Base-by-base conservation (phyloP, 495 filamentous ascomycete species). In the Daldinia vernicosa region DNA sequence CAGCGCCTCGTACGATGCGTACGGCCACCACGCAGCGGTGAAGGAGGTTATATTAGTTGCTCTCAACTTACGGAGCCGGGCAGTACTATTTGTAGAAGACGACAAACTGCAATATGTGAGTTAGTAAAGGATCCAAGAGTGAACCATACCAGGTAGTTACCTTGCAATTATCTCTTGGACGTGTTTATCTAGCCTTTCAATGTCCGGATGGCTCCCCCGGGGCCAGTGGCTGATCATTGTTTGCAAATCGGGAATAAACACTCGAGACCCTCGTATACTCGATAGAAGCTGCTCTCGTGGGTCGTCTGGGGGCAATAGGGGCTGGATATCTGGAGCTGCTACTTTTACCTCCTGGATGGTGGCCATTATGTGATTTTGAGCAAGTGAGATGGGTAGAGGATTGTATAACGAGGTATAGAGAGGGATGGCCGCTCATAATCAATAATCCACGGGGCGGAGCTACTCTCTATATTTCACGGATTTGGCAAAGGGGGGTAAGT, bases 1-100 rank as follows among this genome's bases (percentile, higher is more conserved):
- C 17, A 69, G 35, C 4, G 52, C 54, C 14, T 69, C 60, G n/a
- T 63, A 69, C 30, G 67, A 28, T 35, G 67, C 67, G 27, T 27
- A 69, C 19, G 67, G 60, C 67, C 67, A 69, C 67, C 67, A 69
- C 14, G 67, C 53, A 26, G 60, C 67, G 3, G 37, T 40, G 17
- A 64, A 63, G 0, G 63, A 12, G 26, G 60, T 15, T 33, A 63
- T 11, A 30, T 69, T 32, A 2, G 32, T 32, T 19, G 27, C 35
- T 32, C 45, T 27, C 14, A 60, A 26, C 22, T 17, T 59, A 4
- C 54, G 60, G 14, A 60, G 19, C 11, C 67, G 67, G 15, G 32
- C 19, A 9, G 53, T 7, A 32, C 60, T 22, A 1, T 17, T 43
- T 7, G 60, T 26, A 4, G 26, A 51, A 50, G 58, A 58, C n/a